Evolutionary conservation across 306 rosid genomes (phyloP), one percentile per base, ranked within the genome.

Genomic region (Oemleria cerasiformis): DNA sequence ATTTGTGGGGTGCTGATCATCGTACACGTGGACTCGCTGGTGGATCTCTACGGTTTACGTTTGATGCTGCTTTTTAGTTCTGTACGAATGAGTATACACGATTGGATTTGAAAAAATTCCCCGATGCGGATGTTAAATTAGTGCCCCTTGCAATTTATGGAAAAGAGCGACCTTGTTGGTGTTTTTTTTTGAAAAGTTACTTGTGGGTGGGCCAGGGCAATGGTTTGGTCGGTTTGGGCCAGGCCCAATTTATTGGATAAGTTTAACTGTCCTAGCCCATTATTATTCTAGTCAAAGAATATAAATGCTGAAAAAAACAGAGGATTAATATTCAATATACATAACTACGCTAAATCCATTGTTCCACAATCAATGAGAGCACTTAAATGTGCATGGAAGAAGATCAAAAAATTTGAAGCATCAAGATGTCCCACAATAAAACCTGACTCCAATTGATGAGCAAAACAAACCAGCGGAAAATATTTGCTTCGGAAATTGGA

Each of bases 71-170:
- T 57, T 14, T 7, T 67, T 23, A 43, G 60, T 39, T 34, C 0
- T 8, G 19, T 39, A 11, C 1, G 44, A 49, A 12, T 16, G 45
- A 54, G 56, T 11, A 6, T 21, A 85, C 48, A 3, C 4, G 89
- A 86, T 82, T 72, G 78, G 70, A 75, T 88, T 89, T 89, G 88
- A 89, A 88, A 74, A 36, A 68, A 13, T 75, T 77, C 74, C 74
- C 56, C 23, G 61, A 63, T 41, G 8, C 40, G 51, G 63, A 55
- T 67, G 34, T 51, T 1, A 25, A 42, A 44, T 16, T 15, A 5
- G 44, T 30, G 71, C 23, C 56, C 42, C 68, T 50, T 2, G 55
- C 55, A 50, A 50, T 50, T 16, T 15, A 50, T n/a, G n/a, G n/a
- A n/a, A n/a, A n/a, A n/a, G 15, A 7, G 3, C 3, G 36, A 30